Evolutionary conservation across 768 basidiomycete genomes (phyloP).

Genomic region (Panus rudis): DNA sequence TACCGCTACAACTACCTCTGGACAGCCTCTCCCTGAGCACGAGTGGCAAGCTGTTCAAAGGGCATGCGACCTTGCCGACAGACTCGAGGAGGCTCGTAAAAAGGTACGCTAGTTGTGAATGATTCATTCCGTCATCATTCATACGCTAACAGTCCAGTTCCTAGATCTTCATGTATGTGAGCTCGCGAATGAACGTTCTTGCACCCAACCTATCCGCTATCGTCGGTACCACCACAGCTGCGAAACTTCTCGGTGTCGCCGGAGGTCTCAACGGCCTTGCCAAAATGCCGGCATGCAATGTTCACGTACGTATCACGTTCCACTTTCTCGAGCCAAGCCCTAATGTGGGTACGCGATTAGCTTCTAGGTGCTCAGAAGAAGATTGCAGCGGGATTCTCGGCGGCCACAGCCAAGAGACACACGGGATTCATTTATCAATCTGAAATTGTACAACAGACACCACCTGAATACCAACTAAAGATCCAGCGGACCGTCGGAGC

Average conservation of each 20-base stretch:
- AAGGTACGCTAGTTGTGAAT: conserved; percentile 40
- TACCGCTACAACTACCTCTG: conserved; percentile 87
- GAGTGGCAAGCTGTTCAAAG: conserved; percentile 78
- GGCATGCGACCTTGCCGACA: conserved; percentile 85
- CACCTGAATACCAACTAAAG: conserved; percentile 85
- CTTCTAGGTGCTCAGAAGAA: conserved; percentile 92
- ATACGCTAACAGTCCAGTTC: background rate
- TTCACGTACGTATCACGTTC: conserved; percentile 85
- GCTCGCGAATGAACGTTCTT: conserved; percentile 96
- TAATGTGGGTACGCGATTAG: conserved; percentile 30
- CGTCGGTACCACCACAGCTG: conserved; percentile 97
- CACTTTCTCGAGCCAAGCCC: too few relatives aligned
- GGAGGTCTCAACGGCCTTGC: conserved; percentile 87
- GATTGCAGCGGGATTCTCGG: conserved; percentile 88
- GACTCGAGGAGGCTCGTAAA: conserved; percentile 83
- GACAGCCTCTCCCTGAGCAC: conserved; percentile 57
- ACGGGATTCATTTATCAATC: conserved; percentile 97
- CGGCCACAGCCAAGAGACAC: conserved; percentile 79
- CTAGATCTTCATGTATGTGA: conserved; percentile 98
- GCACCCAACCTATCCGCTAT: conserved; percentile 98
- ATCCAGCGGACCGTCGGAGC: conserved; percentile 92
- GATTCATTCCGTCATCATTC: background rate
- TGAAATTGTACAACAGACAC: conserved; percentile 77
- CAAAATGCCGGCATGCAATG: conserved; percentile 94
- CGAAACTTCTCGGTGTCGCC: conserved; percentile 94